Evolutionary conservation across 2,329 filamentous ascomycete species (phyloP), one percentile per base, ranked within the genome.

Genomic region (Thermomyces lanuginosus): DNA sequence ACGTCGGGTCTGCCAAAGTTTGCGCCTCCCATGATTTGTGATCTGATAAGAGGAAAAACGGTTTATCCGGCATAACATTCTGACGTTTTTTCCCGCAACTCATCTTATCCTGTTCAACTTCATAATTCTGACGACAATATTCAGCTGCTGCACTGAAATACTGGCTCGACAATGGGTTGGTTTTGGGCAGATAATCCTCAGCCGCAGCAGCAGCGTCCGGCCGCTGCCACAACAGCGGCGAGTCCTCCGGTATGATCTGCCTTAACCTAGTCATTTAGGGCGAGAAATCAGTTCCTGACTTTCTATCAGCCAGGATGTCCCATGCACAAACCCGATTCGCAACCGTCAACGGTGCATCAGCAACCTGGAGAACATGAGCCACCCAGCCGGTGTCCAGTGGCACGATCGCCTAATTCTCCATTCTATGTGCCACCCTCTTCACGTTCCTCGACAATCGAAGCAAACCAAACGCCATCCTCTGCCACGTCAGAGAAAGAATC

Each of bases 171-270:
- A 31, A 76, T 76, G 72, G 72, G 72, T 43, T 77, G 72, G 72
- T 76, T 77, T 42, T 77, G 72, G 72, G 69, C 71, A 54, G 69
- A 76, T 34, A n/a, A n/a, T n/a, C n/a, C n/a, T n/a, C n/a, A n/a
- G n/a, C n/a, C n/a, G n/a, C 43, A 56, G 11, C 48, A 51, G 28
- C 39, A 58, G 28, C 47, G 49, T 29, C 34, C 49, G 23, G 43
- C 43, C 32, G 47, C 54, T 36, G 37, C 41, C 40, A 56, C 60
- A 35, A 61, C 63, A 34, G 16, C 27, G n/a, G n/a, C n/a, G 11
- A n/a, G 24, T 14, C 31, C 31, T 27, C 31, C 31, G 13, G 31
- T 33, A 14, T 25, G 27, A 16, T 22, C n/a, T 26, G 43, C 57
- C 55, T 33, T 49, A 46, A 35, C 49, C 59, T 26, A 53, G 54